A percentile compares a stretch with the other conserved stretches of the same genome.
phyloP scores from a whole-genome alignment of 2,329 filamentous ascomycete genomes.

The Arthrobotrys megalospora region DNA sequence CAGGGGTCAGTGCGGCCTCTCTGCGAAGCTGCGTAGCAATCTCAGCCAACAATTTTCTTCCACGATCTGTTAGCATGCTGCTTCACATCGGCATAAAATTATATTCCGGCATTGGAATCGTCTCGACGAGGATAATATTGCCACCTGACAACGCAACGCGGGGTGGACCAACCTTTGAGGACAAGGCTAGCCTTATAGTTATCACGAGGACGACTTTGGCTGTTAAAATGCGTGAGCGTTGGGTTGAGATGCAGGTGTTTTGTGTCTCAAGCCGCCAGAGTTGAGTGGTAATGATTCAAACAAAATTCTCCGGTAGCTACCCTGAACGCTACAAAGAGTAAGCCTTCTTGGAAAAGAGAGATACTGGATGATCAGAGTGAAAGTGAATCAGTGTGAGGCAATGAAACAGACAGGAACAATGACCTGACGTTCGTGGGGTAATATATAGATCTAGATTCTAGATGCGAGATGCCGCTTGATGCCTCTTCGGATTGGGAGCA shows the following conservation, averaged over 20 bases:
- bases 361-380: constrained; percentile 40
- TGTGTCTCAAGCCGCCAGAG: constrained; percentile 46
- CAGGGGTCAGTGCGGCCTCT: not conserved
- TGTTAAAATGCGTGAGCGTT: constrained; percentile 16
- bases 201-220: constrained; percentile 11
- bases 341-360: constrained; percentile 28
- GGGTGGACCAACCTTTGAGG: constrained; percentile 49
- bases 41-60: constrained; percentile 7
- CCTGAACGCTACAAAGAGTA: constrained; percentile 20
- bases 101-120: constrained; percentile 20
- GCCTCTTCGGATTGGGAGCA: constrained; percentile 49
- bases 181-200: constrained; percentile 18
- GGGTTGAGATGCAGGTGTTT: constrained; percentile 19
- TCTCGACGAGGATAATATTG: constrained; percentile 46
- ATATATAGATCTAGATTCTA: constrained; percentile 61
- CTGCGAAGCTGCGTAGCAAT: not conserved
- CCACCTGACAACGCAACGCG: constrained; percentile 56
- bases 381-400: constrained; percentile 57
- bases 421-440: constrained; percentile 58
- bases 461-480: constrained; percentile 59
- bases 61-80: constrained; percentile 4
- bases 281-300: constrained; percentile 41
- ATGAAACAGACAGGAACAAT: constrained; percentile 57
- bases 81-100: constrained; percentile 11
- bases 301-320: constrained; percentile 41